These are phyloP conservation scores for Lipomyces starkeyi DNA, from an alignment of 805 yeast genomes.

Conservation along the genomic window DNA sequence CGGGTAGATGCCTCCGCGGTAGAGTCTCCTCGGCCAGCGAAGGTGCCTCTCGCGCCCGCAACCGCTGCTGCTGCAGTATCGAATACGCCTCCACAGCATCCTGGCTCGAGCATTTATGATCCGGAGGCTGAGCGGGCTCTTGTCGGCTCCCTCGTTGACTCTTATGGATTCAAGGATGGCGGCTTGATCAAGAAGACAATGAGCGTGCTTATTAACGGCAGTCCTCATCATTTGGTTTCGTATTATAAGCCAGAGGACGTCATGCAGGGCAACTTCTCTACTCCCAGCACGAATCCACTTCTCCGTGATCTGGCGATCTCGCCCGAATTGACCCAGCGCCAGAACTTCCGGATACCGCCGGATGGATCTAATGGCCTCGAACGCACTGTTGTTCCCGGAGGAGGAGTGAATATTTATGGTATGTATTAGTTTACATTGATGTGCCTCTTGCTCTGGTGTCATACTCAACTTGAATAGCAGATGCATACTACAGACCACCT, in stretches of 20 bases:
- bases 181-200: constrained; percentile 87
- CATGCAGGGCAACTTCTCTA: constrained; percentile 56
- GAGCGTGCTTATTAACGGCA: constrained; percentile 59
- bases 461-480: background rate
- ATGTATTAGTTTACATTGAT: background rate
- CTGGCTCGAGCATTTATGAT: constrained; percentile 28
- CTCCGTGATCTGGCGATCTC: constrained; percentile 56
- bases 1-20: background rate
- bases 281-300: constrained; percentile 61
- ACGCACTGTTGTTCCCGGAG: constrained; percentile 31
- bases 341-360: constrained; percentile 47
- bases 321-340: constrained; percentile 46
- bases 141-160: constrained; percentile 63
- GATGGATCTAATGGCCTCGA: constrained; percentile 38
- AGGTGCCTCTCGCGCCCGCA: background rate
- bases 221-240: constrained; percentile 66
- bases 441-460: background rate
- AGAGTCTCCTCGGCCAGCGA: constrained; percentile 10
- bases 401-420: constrained; percentile 10
- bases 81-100: constrained; percentile 4
- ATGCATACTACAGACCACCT: constrained; percentile 18
- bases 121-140: constrained; percentile 50
- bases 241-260: constrained; percentile 83
- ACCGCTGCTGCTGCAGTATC: constrained; percentile 32
- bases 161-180: constrained; percentile 67